Percentiles rank a stretch among this genome's conserved stretches.
These are phyloP conservation scores for Scleroderma bovista DNA, from an alignment of 768 basidiomycete genomes.

Conservation along the genomic window DNA sequence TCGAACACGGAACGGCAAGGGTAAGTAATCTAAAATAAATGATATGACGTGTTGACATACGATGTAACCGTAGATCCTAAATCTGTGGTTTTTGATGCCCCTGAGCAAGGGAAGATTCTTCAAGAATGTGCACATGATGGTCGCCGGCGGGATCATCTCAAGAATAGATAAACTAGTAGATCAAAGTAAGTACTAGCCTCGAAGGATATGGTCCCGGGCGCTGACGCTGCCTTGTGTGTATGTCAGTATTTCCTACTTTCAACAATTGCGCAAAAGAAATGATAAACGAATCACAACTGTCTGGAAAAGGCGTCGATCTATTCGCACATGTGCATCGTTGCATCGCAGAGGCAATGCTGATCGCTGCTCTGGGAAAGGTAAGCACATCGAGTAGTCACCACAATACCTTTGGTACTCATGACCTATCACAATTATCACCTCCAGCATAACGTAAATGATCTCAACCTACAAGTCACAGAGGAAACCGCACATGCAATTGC, in stretches of 20 bases:
- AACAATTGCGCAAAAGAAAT: constrained; percentile 13
- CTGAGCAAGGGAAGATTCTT: constrained; percentile 1
- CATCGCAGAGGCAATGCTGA: constrained; percentile 29
- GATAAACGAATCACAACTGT: constrained; percentile 2
- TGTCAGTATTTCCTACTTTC: constrained; percentile 21
- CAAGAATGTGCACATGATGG: constrained; percentile 3
- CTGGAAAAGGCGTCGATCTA: constrained; percentile 13
- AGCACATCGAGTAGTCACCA: no score
- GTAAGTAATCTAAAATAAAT: constrained; percentile 9
- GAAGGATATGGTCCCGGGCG: no score
- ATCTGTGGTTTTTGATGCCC: constrained; percentile 23
- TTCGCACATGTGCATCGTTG: constrained; percentile 24
- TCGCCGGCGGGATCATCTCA: constrained; percentile 15
- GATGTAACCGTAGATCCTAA: constrained; percentile 23
- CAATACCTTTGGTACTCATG: no score
- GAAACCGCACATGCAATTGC: constrained; percentile 24
- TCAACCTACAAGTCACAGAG: constrained; percentile 18
- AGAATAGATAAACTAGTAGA: constrained; percentile 21
- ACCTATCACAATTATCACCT: no score
- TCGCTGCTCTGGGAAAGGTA: constrained; percentile 27
- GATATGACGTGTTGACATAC: not conserved
- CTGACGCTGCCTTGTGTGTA: not conserved
- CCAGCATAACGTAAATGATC: constrained; percentile 22
- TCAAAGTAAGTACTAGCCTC: constrained; percentile 6
- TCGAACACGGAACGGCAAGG: constrained; percentile 28